Percentiles rank a stretch among this genome's conserved stretches.
Evolutionary conservation across 208 protist species (phyloP).

Genomic region (Trichomonas vaginalis): DNA sequence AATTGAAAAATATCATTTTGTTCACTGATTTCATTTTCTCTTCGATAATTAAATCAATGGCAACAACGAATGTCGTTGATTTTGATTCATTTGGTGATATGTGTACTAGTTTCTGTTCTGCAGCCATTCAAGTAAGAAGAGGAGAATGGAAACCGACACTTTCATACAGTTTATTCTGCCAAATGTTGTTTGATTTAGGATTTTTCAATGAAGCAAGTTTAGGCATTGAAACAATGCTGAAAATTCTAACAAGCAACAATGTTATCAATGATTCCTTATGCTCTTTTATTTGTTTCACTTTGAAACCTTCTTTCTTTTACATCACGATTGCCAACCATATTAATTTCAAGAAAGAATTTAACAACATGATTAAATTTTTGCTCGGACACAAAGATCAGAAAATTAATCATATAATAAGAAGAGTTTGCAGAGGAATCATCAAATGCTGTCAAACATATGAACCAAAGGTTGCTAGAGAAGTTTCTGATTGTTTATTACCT

Average conservation of each 20-base stretch:
- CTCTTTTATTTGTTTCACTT: neutral
- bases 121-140: neutral
- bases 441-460: neutral
- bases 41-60: neutral
- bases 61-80: neutral
- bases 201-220: neutral
- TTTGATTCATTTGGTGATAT: neutral
- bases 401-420: neutral
- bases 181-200: neutral
- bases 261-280: neutral
- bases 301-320: neutral
- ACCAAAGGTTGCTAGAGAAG: neutral
- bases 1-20: neutral
- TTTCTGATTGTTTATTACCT: neutral
- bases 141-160: neutral
- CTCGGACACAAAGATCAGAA: neutral
- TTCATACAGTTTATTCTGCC: neutral
- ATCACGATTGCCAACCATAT: neutral
- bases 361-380: neutral
- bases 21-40: neutral
- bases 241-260: neutral
- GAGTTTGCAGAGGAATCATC: neutral
- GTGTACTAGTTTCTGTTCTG: neutral
- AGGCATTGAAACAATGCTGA: neutral
- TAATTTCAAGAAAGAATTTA: neutral